These are phyloP conservation scores for Podaxis sp. DNA, from an alignment of 768 basidiomycete species.

Conservation along the genomic window DNA sequence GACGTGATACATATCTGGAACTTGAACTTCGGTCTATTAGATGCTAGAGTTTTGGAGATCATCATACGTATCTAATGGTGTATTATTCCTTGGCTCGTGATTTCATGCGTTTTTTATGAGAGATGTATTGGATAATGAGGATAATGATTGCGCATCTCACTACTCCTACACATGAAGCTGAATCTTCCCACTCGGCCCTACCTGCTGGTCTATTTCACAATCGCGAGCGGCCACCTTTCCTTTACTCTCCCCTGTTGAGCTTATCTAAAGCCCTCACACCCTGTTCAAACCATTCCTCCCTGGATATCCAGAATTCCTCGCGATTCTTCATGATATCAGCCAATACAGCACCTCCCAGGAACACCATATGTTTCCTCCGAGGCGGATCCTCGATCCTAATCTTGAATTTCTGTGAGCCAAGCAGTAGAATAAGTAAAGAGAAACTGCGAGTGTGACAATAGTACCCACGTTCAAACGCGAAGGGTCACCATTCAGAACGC, in stretches of 20 bases:
- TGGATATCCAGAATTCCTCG: constrained; percentile 92
- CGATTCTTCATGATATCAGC: constrained; percentile 98
- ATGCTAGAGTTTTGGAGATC: not conserved
- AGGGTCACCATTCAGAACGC: constrained; percentile 83
- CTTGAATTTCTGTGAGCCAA: constrained; percentile 87
- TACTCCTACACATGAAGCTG: constrained; percentile 2
- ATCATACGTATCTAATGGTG: not conserved
- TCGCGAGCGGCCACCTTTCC: not conserved
- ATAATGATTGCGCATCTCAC: not conserved
- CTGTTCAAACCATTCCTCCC: constrained; percentile 94
- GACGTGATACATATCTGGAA: not conserved
- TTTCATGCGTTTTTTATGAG: too few species aligned
- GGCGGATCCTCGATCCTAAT: constrained; percentile 98
- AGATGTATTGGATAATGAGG: not conserved
- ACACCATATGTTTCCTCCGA: constrained; percentile 98
- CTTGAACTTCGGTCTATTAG: not conserved
- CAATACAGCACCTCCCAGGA: constrained; percentile 96
- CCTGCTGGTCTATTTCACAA: not conserved
- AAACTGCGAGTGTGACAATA: not conserved
- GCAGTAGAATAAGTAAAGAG: not conserved
- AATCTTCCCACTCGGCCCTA: not conserved
- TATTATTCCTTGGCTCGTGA: not conserved
- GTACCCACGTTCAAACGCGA: constrained; percentile 76
- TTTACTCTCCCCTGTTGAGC: constrained; percentile 65
- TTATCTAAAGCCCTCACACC: constrained; percentile 81